These are phyloP conservation scores for Aureobasidium uvarum DNA, from an alignment of 2,329 filamentous ascomycete genomes.

Conservation along the genomic window DNA sequence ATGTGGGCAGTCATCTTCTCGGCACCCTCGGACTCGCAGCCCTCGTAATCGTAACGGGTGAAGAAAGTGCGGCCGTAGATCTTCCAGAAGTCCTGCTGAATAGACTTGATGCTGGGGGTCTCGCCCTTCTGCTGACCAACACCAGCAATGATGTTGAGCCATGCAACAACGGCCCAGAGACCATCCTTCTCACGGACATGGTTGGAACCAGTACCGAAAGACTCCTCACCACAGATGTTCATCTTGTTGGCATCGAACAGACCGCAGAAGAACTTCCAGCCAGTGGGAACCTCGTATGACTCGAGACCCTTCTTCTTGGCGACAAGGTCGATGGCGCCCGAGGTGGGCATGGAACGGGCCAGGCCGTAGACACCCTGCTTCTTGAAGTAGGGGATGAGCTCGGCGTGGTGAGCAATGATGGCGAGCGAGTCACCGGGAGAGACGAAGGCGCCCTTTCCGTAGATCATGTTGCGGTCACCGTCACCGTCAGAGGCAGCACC, in stretches of 20 bases:
- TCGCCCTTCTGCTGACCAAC: slow-evolving; percentile 78
- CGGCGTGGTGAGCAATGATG: slow-evolving; percentile 95
- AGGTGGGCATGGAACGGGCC: slow-evolving; percentile 96
- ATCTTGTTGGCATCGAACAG: slow-evolving; percentile 93
- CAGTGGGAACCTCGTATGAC: slow-evolving; percentile 95
- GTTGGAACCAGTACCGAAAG: slow-evolving; percentile 96
- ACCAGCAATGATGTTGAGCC: slow-evolving; percentile 97
- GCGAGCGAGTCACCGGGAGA: slow-evolving; percentile 91
- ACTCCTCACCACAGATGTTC: slow-evolving; percentile 98
- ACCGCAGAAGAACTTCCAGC: slow-evolving; percentile 99
- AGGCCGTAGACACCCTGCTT: slow-evolving; percentile 95
- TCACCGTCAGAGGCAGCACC: slow-evolving; percentile 96
- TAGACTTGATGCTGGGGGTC: slow-evolving; percentile 89
- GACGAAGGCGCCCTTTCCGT: slow-evolving; percentile 93
- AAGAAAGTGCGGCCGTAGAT: slow-evolving; percentile 98
- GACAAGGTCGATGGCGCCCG: slow-evolving; percentile 90
- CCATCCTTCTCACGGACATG: slow-evolving; percentile 99
- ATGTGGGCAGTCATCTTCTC: slow-evolving; percentile 85
- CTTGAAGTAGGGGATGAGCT: slow-evolving; percentile 97
- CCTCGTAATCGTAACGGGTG: slow-evolving; percentile 97
- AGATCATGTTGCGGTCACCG: slow-evolving; percentile 99
- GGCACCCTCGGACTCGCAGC: slow-evolving; percentile 86
- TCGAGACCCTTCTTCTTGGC: slow-evolving; percentile 89
- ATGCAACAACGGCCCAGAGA: slow-evolving; percentile 94
- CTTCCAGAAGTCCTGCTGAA: slow-evolving; percentile 96